Base-by-base conservation (phyloP, 192 early-diverging fungal species). In the Entomortierella chlamydospora region DNA sequence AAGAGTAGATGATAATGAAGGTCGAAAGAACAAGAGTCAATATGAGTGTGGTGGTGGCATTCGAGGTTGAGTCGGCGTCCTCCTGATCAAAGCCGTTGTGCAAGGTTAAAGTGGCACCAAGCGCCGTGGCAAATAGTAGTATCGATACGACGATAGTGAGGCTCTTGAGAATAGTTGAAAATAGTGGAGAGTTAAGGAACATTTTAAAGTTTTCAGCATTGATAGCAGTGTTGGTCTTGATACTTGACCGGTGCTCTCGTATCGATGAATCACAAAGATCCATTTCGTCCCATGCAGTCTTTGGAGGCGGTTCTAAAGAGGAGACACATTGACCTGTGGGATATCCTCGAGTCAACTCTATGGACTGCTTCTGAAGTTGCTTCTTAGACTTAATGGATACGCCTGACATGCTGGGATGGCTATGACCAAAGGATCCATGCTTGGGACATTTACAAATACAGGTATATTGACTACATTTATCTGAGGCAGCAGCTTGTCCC, bases 161-260 rank as follows among this genome's bases (percentile, higher is more conserved):
- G 30, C 22, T 49, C 42, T 74, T 74, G 39, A 74, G 28, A n/a
- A 74, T 39, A 50, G 51, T 74, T 31, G 72, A 67, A 58, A 74
- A 74, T 2, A 74, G 34, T 41, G 58, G 72, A 12, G 72, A 74
- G 23, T 45, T 74, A 11, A 74, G 29, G 17, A 74, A 61, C 41
- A 67, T 61, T 37, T 74, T 74, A 29, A 67, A 20, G 0, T 57
- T 20, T 20, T 67, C 64, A 23, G 54, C 6, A n/a, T 74, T 74
- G 42, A 74, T 45, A 8, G 72, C 72, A 9, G 57, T 65, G 33
- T 74, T 74, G 30, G 57, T 74, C 8, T 37, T 42, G 39, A 63
- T 37, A 31, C 54, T 56, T 25, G 56, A 61, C 31, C 51, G 69
- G 6, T 25, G 58, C n/a, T 15, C 51, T 39, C 59, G 30, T 17